Base-by-base conservation (phyloP, 2,329 filamentous ascomycete species). In the Exophiala phaeomuriformis region DNA sequence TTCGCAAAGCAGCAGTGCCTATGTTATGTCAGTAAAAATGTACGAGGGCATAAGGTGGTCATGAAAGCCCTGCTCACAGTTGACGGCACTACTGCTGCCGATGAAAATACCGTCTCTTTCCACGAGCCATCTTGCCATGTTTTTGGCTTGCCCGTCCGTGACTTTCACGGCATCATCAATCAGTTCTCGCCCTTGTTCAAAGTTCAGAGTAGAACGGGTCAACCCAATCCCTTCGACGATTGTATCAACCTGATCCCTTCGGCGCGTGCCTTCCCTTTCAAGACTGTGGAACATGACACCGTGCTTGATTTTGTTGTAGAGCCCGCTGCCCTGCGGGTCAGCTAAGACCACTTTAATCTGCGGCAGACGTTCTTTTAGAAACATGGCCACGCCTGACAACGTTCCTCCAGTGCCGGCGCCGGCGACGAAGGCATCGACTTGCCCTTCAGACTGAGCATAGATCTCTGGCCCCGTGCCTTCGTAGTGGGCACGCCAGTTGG, bases 171-270 rank as follows among this genome's bases (percentile, higher is more conserved):
- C 91, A 71, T 96, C 90, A 68, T 96, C 89, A 49, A 98, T 81
- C 51, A 96, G 71, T 65, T 91, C 84, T 60, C 88, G 78, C 0
- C 91, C 93, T 30, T 84, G 85, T 67, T 95, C 88, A 60, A 98
- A 93, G 69, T 97, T 98, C 49, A 83, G 80, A 1, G 93, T 98
- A n/a, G 95, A 78, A 1, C 93, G 84, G 67, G 95, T 98, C 69
- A 97, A 87, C 1, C 93, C 93, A 60, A 98, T 88, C 1, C 93
- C 93, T 71, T 98, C 94, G 30, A 98, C 89, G 60, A 98, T 88
- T 3, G 86, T 90, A 73, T 98, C 94, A 49, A 98, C 89, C 71
- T 98, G 94, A 64, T 88, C 84, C 55, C 93, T 78, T 46, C 94
- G 79, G 9, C 93, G 78, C 8, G 91, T 97, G 3, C 93, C 93